Conservation (phyloP, 305 asterid species). For the Fraxinus greggii region DNA sequence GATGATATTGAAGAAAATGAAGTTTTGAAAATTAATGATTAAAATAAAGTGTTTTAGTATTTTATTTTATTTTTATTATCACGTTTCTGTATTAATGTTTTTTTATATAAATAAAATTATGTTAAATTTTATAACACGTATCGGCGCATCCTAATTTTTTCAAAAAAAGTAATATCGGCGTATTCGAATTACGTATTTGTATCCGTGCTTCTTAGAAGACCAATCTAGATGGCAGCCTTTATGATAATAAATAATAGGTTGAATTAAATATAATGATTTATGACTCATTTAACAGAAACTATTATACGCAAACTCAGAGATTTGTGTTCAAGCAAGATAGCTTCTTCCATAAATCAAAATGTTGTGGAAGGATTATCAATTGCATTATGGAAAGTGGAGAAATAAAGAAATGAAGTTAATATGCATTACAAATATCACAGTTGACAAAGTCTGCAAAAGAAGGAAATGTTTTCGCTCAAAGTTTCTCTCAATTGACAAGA, state of each 20-base stretch:
- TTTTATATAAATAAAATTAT: too few species aligned
- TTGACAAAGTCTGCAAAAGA: not conserved
- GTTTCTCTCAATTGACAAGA: not conserved
- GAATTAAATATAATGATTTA: not conserved
- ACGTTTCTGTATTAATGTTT: not conserved
- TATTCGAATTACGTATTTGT: not conserved
- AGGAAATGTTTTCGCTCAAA: not conserved
- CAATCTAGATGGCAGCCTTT: not conserved
- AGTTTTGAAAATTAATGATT: not conserved
- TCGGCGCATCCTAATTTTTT: not conserved
- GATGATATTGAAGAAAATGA: not conserved
- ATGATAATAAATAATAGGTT: not conserved
- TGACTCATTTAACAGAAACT: not conserved
- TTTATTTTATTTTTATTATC: not conserved
- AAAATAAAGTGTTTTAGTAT: not conserved
- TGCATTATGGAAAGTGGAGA: not conserved
- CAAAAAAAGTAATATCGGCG: not conserved
- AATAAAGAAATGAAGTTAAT: not conserved
- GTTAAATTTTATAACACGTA: not conserved
- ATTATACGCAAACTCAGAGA: not conserved
- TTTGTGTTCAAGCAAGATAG: not conserved
- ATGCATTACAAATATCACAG: not conserved
- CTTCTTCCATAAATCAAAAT: conserved; percentile 3
- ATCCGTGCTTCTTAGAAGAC: not conserved
- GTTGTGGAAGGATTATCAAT: not conserved